These are phyloP conservation scores for Fragilaria radians DNA, from an alignment of 108 stramenopile genomes.

Conservation along the genomic window DNA sequence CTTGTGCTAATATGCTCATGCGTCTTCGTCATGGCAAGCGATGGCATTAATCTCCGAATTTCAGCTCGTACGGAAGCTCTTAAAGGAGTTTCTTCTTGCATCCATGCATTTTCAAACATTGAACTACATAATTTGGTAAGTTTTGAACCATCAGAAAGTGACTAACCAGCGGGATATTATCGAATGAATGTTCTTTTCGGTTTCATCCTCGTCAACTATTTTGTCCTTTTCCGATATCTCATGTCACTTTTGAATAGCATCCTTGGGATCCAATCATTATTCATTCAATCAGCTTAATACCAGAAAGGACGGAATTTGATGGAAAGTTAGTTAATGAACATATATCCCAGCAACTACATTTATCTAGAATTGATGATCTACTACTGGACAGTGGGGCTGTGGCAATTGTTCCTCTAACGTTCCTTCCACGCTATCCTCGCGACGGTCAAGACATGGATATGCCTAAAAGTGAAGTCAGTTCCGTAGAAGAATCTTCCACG, in stretches of 20 bases:
- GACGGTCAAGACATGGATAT: neutral
- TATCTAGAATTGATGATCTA: slow-evolving; percentile 24
- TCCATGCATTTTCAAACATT: slow-evolving; percentile 25
- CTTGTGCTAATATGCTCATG: neutral
- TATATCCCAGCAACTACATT: slow-evolving; percentile 34
- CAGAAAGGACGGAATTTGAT: slow-evolving; percentile 27
- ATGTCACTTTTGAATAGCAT: slow-evolving; percentile 9
- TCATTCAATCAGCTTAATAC: slow-evolving; percentile 26
- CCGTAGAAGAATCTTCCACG: neutral
- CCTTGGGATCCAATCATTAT: slow-evolving; percentile 24
- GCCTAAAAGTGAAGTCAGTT: neutral
- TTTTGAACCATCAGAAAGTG: slow-evolving; percentile 6
- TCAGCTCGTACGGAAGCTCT: slow-evolving; percentile 24
- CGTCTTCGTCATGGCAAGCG: neutral
- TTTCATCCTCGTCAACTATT: neutral
- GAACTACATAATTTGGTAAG: slow-evolving; percentile 37
- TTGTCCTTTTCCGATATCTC: neutral
- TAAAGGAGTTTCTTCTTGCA: slow-evolving; percentile 23
- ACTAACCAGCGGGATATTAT: neutral
- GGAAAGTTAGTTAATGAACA: slow-evolving; percentile 2
- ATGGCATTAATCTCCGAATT: slow-evolving; percentile 7
- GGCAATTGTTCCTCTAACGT: slow-evolving; percentile 41
- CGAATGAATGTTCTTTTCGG: neutral
- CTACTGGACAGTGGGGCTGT: slow-evolving; percentile 33
- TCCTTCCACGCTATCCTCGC: slow-evolving; percentile 37